A percentile compares a stretch with the other conserved stretches of the same genome.
phyloP scores from a whole-genome alignment of 257 asterid genomes.

The Fraxinus anomala region DNA sequence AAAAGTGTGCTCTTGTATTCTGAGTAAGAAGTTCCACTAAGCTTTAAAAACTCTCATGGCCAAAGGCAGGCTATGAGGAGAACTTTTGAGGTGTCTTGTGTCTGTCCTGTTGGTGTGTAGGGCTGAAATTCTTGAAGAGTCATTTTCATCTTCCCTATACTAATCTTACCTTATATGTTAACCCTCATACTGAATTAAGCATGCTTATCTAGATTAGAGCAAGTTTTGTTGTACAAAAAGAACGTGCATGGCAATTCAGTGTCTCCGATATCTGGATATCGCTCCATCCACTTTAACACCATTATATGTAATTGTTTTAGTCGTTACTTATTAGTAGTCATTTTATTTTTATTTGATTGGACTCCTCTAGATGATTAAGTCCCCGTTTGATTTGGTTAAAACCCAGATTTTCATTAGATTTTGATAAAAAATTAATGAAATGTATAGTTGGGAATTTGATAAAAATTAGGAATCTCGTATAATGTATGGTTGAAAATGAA shows the following conservation, averaged over 20 bases:
- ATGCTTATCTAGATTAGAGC: neutral
- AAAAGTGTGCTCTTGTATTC: constrained; percentile 59
- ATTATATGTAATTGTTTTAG: no score
- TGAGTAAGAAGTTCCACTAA: constrained; percentile 31
- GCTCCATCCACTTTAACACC: neutral
- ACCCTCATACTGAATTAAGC: neutral
- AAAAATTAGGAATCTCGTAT: neutral
- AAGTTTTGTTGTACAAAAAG: neutral
- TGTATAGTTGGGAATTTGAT: no score
- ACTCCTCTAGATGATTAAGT: neutral
- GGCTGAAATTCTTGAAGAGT: constrained; percentile 46
- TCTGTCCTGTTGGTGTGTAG: constrained; percentile 32
- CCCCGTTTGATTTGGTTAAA: no score
- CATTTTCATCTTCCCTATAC: constrained; percentile 44
- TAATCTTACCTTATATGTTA: neutral
- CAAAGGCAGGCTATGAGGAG: constrained; percentile 32
- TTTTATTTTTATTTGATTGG: neutral
- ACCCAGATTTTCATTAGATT: no score
- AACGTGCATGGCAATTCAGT: neutral
- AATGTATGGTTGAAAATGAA: no score
- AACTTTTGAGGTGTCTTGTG: constrained; percentile 48
- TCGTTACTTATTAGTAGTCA: neutral
- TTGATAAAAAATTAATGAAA: no score
- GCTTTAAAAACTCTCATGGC: constrained; percentile 29
- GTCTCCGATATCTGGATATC: no score